Conservation (phyloP, 2,329 filamentous ascomycete genomes). For the Cladosporium phlei region DNA sequence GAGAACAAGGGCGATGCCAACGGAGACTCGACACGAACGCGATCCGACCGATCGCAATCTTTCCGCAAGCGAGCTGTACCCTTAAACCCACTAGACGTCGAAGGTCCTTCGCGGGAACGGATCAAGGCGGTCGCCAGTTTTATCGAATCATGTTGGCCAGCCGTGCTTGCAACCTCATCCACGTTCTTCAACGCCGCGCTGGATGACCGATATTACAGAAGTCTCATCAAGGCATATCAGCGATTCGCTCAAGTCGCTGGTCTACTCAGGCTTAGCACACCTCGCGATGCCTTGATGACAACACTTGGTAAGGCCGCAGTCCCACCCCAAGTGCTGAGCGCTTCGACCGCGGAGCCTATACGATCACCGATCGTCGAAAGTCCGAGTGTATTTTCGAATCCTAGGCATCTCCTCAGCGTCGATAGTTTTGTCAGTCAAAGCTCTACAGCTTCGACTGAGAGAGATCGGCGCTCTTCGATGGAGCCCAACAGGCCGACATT, state of each 20-base stretch:
- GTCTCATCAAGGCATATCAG: slow-evolving; percentile 86
- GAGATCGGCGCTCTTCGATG: slow-evolving; percentile 54
- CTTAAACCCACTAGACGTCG: slow-evolving; percentile 73
- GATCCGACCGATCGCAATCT: slow-evolving; percentile 54
- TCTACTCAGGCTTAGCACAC: slow-evolving; percentile 74
- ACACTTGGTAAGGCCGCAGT: slow-evolving; percentile 91
- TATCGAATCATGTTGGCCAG: slow-evolving; percentile 91
- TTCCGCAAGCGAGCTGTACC: slow-evolving; percentile 73
- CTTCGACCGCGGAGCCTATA: slow-evolving; percentile 30
- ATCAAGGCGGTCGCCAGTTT: slow-evolving; percentile 75
- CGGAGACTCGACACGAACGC: slow-evolving; percentile 32
- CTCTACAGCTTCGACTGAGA: slow-evolving; percentile 51
- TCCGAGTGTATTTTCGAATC: slow-evolving; percentile 62
- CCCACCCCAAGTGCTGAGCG: slow-evolving; percentile 62
- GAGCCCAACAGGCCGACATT: slow-evolving; percentile 54
- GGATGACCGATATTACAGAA: slow-evolving; percentile 90
- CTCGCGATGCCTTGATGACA: slow-evolving; percentile 89
- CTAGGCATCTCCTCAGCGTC: slow-evolving; percentile 67
- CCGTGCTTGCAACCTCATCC: slow-evolving; percentile 87
- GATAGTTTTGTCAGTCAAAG: slow-evolving; percentile 62
- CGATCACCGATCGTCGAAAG: slow-evolving; percentile 43
- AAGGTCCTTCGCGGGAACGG: slow-evolving; percentile 65
- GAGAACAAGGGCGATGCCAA: slow-evolving; percentile 18
- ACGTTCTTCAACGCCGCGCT: slow-evolving; percentile 90
- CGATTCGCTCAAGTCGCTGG: slow-evolving; percentile 94